A percentile compares a stretch with the other conserved stretches of the same genome.
Conservation (phyloP, 768 basidiomycete genomes). For the Pulveroboletus ravenelii region DNA sequence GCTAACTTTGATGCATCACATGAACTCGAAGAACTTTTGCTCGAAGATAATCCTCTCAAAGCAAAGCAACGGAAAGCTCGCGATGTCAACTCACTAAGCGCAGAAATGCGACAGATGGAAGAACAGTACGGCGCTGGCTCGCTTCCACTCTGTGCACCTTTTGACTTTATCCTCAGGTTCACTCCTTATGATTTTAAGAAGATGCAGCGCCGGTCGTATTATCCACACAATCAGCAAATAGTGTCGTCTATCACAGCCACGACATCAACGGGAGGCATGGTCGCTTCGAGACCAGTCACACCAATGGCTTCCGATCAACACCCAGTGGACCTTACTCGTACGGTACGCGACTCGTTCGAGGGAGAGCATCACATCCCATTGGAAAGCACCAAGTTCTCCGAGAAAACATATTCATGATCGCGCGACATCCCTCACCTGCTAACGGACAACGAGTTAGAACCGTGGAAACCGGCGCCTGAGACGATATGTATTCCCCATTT, state of each 20-base stretch:
- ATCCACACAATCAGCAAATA: conserved; percentile 72
- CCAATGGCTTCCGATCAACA: conserved; percentile 47
- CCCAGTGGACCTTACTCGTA: conserved; percentile 39
- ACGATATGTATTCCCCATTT: conserved; percentile 21
- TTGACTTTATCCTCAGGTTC: conserved; percentile 50
- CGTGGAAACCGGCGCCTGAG: not conserved
- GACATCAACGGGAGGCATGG: conserved; percentile 65
- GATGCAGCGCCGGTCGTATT: conserved; percentile 89
- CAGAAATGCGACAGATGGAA: conserved; percentile 97
- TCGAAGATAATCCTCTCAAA: conserved; percentile 97
- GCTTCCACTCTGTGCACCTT: not conserved
- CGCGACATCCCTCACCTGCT: not conserved
- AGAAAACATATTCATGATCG: conserved; percentile 48
- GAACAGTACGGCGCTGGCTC: conserved; percentile 67
- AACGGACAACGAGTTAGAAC: not conserved
- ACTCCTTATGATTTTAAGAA: conserved; percentile 89
- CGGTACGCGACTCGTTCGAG: conserved; percentile 41
- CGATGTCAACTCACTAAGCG: conserved; percentile 72
- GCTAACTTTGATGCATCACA: conserved; percentile 99
- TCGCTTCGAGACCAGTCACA: conserved; percentile 70
- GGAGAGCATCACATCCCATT: conserved; percentile 36
- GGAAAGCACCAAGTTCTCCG: conserved; percentile 39
- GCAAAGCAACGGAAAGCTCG: conserved; percentile 90
- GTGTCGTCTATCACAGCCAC: conserved; percentile 64
- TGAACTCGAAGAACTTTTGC: conserved; percentile 89